Evolutionary conservation across 179 eudicot species (phyloP).

Genomic region (Spinacia oleracea): DNA sequence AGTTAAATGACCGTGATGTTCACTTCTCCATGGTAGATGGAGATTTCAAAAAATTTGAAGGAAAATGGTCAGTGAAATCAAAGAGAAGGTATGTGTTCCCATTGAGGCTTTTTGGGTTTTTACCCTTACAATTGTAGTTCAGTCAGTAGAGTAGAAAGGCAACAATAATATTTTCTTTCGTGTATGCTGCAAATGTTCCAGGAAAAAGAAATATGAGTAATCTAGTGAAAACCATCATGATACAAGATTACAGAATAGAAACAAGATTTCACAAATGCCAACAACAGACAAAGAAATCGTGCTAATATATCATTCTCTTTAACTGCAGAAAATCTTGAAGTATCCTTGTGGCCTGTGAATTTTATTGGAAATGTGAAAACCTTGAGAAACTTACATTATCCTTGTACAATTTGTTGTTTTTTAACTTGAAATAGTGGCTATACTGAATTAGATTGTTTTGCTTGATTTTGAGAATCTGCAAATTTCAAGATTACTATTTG

Average conservation of each 20-base stretch:
- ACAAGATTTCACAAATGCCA: background rate
- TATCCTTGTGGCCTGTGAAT: background rate
- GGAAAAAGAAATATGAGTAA: background rate
- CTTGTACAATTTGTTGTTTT: background rate
- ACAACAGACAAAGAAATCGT: background rate
- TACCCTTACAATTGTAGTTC: background rate
- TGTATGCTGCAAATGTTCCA: background rate
- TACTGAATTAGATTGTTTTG: background rate
- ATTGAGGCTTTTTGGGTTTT: background rate
- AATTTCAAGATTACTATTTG: background rate
- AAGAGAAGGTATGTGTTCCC: conserved; percentile 48
- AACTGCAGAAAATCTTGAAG: background rate
- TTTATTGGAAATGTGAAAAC: background rate
- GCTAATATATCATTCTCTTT: background rate
- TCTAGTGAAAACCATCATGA: background rate
- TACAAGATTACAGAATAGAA: background rate
- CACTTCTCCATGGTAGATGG: conserved; percentile 96
- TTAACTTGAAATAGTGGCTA: background rate
- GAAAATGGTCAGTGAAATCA: conserved; percentile 82
- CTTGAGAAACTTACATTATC: background rate
- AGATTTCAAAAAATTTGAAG: conserved; percentile 99
- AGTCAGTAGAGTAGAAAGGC: background rate
- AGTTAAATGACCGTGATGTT: conserved; percentile 81
- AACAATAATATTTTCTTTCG: background rate
- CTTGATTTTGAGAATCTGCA: background rate